Conservation (phyloP, 2,329 filamentous ascomycete genomes). For the Chaetomium strumarium region DNA sequence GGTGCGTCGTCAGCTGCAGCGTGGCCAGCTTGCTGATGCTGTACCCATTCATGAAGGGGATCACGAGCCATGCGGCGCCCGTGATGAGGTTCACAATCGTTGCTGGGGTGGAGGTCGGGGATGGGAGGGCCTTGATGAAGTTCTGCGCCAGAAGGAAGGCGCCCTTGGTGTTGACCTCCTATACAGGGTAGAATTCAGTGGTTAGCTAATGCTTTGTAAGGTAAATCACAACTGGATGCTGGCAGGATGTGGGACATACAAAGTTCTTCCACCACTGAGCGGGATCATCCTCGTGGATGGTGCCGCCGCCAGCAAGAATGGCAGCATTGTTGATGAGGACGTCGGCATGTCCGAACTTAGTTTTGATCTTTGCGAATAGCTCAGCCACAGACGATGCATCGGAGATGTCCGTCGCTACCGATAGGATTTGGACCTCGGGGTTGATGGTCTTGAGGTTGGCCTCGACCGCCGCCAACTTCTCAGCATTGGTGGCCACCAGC, state of each 20-base stretch:
- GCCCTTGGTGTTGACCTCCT: constrained; percentile 9
- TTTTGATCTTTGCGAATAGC: constrained; percentile 2
- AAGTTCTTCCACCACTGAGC: constrained; percentile 2
- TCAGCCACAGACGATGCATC: background rate
- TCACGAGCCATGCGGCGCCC: background rate
- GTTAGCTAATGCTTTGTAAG: too few species aligned
- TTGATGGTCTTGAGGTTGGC: background rate
- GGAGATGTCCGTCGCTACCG: constrained; percentile 1
- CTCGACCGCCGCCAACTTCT: background rate
- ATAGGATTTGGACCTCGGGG: constrained; percentile 5
- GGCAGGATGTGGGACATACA: constrained; percentile 1
- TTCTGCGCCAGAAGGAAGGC: background rate
- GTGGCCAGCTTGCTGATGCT: constrained; percentile 3
- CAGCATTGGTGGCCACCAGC: constrained; percentile 8
- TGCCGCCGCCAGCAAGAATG: background rate
- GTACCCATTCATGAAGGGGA: constrained; percentile 5
- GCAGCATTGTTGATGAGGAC: constrained; percentile 5
- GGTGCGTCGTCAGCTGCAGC: background rate
- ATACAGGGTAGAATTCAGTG: too few species aligned
- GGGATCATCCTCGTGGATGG: background rate
- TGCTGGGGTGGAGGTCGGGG: background rate
- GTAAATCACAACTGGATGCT: too few species aligned
- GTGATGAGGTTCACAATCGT: constrained; percentile 3
- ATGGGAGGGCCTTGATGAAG: constrained; percentile 1
- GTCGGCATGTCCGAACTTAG: constrained; percentile 3